These are phyloP conservation scores for Gelatoporia subvermispora DNA, from an alignment of 768 basidiomycete genomes.

Conservation along the genomic window DNA sequence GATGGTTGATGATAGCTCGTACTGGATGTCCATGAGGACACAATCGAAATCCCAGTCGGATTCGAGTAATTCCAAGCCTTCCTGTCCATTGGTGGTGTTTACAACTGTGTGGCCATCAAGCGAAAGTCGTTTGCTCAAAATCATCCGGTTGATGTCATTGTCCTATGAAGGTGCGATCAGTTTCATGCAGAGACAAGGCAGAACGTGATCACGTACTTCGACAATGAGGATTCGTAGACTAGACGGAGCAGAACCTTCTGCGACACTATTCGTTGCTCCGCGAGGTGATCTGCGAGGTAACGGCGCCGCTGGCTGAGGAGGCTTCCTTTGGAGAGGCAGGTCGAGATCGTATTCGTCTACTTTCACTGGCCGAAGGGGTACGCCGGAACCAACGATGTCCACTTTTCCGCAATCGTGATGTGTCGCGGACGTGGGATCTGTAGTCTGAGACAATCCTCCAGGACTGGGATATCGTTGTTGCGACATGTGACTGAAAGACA, in stretches of 20 bases:
- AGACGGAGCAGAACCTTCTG: not conserved
- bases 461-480: not conserved
- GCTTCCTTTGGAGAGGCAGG: not conserved
- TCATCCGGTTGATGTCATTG: conserved; percentile 67
- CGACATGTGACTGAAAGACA: conserved; percentile 33
- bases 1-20: conserved; percentile 14
- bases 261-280: not conserved
- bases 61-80: conserved; percentile 57
- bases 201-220: conserved; percentile 40
- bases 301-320: no score
- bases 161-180: conserved; percentile 38
- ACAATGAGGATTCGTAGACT: conserved; percentile 55
- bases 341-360: conserved; percentile 19
- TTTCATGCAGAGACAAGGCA: not conserved
- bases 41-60: conserved; percentile 61
- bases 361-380: conserved; percentile 23
- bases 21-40: conserved; percentile 84
- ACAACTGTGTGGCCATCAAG: conserved; percentile 64
- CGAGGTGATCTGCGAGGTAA: not conserved
- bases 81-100: conserved; percentile 70
- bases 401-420: not conserved
- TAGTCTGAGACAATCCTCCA: no score
- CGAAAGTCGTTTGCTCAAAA: conserved; percentile 63
- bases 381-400: not conserved
- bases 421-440: not conserved